Percentiles rank a stretch among this genome's conserved stretches.
Conservation (phyloP, 1,139 yeast species). For the Hyphopichia khmerensis region DNA sequence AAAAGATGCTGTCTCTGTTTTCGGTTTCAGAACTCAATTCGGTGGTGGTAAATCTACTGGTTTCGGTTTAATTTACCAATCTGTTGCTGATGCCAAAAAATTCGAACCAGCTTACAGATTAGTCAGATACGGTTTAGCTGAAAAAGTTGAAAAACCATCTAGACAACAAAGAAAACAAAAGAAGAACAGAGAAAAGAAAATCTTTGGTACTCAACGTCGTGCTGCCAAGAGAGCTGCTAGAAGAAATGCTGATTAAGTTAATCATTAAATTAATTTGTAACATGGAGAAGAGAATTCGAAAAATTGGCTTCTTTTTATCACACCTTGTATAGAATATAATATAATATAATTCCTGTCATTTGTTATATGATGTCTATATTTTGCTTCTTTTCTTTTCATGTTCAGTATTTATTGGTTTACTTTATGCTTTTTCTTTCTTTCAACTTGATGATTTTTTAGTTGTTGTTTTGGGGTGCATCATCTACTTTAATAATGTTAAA, state of each 20-base stretch:
- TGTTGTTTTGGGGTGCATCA: constrained; percentile 13
- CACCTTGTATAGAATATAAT: constrained; percentile 12
- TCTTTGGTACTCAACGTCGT: constrained; percentile 97
- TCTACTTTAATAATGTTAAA: constrained; percentile 5
- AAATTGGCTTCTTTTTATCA: background rate
- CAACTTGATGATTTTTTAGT: constrained; percentile 7
- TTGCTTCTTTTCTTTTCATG: background rate
- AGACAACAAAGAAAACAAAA: constrained; percentile 99
- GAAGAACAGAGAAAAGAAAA: constrained; percentile 99
- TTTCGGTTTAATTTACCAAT: constrained; percentile 98
- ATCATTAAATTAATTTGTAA: background rate
- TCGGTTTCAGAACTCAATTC: constrained; percentile 98
- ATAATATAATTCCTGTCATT: constrained; percentile 8
- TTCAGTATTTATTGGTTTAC: constrained; percentile 6
- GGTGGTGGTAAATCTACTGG: constrained; percentile 99
- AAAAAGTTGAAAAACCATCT: constrained; percentile 93
- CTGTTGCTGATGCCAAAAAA: constrained; percentile 96
- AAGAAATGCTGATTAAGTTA: constrained; percentile 55
- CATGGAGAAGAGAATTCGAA: background rate
- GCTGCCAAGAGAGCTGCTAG: constrained; percentile 89
- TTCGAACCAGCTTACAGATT: constrained; percentile 99
- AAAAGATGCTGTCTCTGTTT: constrained; percentile 97
- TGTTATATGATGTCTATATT: background rate
- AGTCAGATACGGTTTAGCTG: constrained; percentile 98
- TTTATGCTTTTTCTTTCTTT: constrained; percentile 5